Evolutionary conservation across 495 filamentous ascomycete genomes (phyloP).

Genomic region (Podospora tetraspora): DNA sequence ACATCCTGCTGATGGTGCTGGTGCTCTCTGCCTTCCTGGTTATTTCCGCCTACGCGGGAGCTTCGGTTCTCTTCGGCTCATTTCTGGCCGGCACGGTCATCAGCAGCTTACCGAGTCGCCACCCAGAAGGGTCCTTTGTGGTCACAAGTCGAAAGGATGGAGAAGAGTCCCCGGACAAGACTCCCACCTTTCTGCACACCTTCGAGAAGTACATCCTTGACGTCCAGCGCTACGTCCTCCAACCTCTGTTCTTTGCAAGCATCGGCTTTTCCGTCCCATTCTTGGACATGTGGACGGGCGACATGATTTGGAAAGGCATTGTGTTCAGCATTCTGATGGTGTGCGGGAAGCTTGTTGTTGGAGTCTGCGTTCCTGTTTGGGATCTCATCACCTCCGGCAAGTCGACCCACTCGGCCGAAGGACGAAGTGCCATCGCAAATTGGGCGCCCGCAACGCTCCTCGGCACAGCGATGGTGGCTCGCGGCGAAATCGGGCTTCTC

Average conservation of each 20-base stretch:
- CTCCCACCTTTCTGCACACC: constrained; percentile 33
- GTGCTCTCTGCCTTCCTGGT: constrained; percentile 22
- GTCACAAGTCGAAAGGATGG: neutral
- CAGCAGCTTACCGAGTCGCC: constrained; percentile 28
- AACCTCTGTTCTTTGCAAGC: constrained; percentile 75
- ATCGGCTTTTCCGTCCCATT: constrained; percentile 79
- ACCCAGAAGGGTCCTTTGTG: neutral
- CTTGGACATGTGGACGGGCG: constrained; percentile 57
- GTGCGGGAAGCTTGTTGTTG: constrained; percentile 56
- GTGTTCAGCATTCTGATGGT: constrained; percentile 68
- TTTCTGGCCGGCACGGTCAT: constrained; percentile 60
- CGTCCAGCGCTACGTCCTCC: constrained; percentile 51
- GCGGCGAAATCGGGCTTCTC: constrained; percentile 75
- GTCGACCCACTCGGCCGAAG: neutral
- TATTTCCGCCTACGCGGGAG: constrained; percentile 45
- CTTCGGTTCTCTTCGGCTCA: constrained; percentile 65
- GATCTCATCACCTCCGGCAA: constrained; percentile 13
- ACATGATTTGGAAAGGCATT: constrained; percentile 64
- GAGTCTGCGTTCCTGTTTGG: constrained; percentile 53
- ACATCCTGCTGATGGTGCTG: constrained; percentile 18
- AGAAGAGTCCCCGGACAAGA: constrained; percentile 20
- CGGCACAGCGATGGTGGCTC: constrained; percentile 58
- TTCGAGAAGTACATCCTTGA: constrained; percentile 55
- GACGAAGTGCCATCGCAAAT: constrained; percentile 20
- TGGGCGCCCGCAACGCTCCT: constrained; percentile 26